phyloP scores from a whole-genome alignment of 768 basidiomycete genomes.

The Tephrocybe sp. region DNA sequence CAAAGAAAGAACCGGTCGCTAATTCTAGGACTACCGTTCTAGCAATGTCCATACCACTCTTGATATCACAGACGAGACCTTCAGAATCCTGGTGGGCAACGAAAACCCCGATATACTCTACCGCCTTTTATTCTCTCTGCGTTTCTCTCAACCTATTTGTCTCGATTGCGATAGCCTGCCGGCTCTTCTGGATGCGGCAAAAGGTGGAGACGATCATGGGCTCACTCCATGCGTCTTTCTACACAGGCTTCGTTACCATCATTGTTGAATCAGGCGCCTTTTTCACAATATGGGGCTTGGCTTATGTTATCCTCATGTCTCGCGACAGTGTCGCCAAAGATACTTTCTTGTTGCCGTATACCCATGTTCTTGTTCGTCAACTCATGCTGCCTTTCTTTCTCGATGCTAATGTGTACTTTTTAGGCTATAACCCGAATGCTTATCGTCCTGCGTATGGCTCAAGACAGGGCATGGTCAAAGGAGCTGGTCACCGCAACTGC shows the following conservation, averaged over 20 bases:
- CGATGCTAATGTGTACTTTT: neutral
- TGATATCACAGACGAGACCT: conserved; percentile 16
- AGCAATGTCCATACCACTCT: conserved; percentile 24
- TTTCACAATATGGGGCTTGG: conserved; percentile 21
- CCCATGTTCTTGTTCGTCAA: conserved; percentile 20
- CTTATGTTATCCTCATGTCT: conserved; percentile 20
- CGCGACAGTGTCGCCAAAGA: conserved; percentile 1
- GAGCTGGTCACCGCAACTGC: conserved; percentile 32
- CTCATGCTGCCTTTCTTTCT: neutral
- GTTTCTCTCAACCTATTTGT: conserved; percentile 21
- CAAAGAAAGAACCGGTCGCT: neutral
- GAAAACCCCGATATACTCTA: conserved; percentile 12
- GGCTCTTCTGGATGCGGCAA: conserved; percentile 16
- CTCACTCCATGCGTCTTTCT: conserved; percentile 20
- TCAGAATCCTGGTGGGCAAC: conserved; percentile 6
- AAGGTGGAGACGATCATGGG: conserved; percentile 19
- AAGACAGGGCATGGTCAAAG: conserved; percentile 38
- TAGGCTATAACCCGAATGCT: conserved; percentile 36
- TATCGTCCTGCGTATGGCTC: conserved; percentile 39
- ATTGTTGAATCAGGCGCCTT: conserved; percentile 23
- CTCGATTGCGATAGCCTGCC: conserved; percentile 14
- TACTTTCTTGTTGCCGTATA: conserved; percentile 19
- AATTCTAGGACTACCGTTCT: neutral
- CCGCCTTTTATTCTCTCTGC: conserved; percentile 18
- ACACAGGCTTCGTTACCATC: conserved; percentile 20